phyloP scores from a whole-genome alignment of 1,284 basidiomycete genomes.

The Pascua sp. region DNA sequence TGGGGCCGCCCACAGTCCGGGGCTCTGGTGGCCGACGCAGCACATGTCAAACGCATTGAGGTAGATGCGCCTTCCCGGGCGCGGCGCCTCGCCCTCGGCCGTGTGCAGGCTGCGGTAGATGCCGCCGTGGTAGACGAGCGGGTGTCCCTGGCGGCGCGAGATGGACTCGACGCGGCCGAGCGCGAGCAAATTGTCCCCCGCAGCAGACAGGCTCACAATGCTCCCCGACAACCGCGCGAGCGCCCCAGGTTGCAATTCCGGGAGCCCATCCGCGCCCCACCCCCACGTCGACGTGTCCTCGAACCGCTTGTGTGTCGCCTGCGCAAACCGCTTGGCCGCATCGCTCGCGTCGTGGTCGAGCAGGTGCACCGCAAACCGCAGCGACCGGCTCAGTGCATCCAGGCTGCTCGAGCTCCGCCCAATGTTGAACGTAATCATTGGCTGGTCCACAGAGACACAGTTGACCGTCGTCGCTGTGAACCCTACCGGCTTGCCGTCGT shows the following conservation, averaged over 20 bases:
- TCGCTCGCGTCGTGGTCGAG: constrained; percentile 5
- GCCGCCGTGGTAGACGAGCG: constrained; percentile 15
- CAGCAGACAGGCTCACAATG: constrained; percentile 10
- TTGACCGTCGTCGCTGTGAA: constrained; percentile 19
- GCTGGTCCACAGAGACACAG: constrained; percentile 14
- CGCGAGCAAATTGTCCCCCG: constrained; percentile 18
- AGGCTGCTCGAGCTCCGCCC: constrained; percentile 9
- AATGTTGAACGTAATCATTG: constrained; percentile 18
- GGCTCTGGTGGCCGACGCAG: constrained; percentile 16
- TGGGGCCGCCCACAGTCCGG: constrained; percentile 15
- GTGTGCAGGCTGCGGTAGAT: constrained; percentile 6
- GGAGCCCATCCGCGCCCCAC: constrained; percentile 14
- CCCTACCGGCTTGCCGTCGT: constrained; percentile 10
- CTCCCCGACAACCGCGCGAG: constrained; percentile 10
- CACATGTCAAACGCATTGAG: constrained; percentile 19
- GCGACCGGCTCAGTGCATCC: constrained; percentile 10
- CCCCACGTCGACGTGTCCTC: constrained; percentile 8
- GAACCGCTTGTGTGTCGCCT: constrained; percentile 8
- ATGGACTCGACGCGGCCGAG: constrained; percentile 6
- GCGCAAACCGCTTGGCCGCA: constrained; percentile 9
- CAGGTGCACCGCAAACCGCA: constrained; percentile 12
- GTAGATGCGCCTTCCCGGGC: constrained; percentile 8
- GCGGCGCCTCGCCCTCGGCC: not conserved
- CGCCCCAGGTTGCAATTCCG: constrained; percentile 1
- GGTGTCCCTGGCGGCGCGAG: constrained; percentile 2